These are phyloP conservation scores for Phytophthora vignae DNA, from an alignment of 352 stramenopile genomes.

Conservation along the genomic window DNA sequence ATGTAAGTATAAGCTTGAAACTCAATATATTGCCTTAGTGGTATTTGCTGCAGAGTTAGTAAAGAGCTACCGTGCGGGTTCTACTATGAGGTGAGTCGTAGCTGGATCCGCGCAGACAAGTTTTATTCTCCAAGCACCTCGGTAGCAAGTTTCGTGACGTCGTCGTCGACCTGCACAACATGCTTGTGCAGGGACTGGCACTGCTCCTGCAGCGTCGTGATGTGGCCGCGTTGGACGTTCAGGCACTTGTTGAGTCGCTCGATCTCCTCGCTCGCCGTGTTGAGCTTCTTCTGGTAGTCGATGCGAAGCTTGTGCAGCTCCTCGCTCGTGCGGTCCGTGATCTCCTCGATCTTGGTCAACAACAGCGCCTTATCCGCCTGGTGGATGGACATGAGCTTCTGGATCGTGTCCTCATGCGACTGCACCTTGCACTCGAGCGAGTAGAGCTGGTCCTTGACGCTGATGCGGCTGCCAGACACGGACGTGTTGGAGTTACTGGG, in stretches of 20 bases:
- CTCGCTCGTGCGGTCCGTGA: slow-evolving; percentile 80
- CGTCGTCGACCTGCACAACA: slow-evolving; percentile 86
- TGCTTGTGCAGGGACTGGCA: slow-evolving; percentile 87
- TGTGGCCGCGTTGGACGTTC: slow-evolving; percentile 83
- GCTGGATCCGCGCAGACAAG: background rate
- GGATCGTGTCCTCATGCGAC: slow-evolving; percentile 84
- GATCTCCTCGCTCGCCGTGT: slow-evolving; percentile 83
- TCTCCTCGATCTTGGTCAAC: slow-evolving; percentile 84
- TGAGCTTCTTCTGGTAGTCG: slow-evolving; percentile 87
- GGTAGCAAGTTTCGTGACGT: slow-evolving; percentile 84
- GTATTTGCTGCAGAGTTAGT: slow-evolving; percentile 21
- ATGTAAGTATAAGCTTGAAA: background rate
- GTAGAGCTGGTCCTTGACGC: slow-evolving; percentile 86
- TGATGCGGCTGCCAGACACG: slow-evolving; percentile 51
- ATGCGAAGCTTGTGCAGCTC: slow-evolving; percentile 81
- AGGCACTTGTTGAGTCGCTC: slow-evolving; percentile 87
- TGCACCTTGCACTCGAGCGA: slow-evolving; percentile 82
- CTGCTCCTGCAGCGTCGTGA: slow-evolving; percentile 86
- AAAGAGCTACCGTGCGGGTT: background rate
- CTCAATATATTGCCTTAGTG: slow-evolving; percentile 30
- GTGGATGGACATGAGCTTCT: slow-evolving; percentile 87
- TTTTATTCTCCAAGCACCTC: slow-evolving; percentile 79
- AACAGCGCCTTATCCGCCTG: slow-evolving; percentile 79
- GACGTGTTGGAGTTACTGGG: slow-evolving; percentile 59
- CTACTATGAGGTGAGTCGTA: slow-evolving; percentile 1